Evolutionary conservation across 2,329 filamentous ascomycete species (phyloP).

Genomic region (Lasiodiplodia sp.): DNA sequence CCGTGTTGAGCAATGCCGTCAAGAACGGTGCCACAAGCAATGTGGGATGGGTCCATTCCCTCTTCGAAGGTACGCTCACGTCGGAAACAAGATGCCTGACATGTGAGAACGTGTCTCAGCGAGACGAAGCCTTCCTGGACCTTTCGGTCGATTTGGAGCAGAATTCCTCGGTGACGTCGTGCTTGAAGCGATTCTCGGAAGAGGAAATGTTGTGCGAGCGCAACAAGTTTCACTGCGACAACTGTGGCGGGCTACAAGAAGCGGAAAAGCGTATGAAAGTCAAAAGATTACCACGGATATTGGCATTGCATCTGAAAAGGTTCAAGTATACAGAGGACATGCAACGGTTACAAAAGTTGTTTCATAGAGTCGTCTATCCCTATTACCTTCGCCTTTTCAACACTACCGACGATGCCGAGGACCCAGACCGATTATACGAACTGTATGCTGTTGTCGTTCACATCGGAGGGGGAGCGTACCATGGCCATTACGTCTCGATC

Average conservation of each 20-base stretch:
- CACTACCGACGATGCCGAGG: slow-evolving; percentile 92
- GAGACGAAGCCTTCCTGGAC: slow-evolving; percentile 95
- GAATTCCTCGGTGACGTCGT: slow-evolving; percentile 95
- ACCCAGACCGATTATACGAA: slow-evolving; percentile 93
- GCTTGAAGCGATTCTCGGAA: slow-evolving; percentile 92
- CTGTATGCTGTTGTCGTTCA: slow-evolving; percentile 97
- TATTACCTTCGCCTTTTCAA: slow-evolving; percentile 97
- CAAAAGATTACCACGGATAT: slow-evolving; percentile 87
- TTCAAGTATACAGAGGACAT: slow-evolving; percentile 99
- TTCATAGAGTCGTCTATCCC: slow-evolving; percentile 95
- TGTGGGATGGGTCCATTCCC: slow-evolving; percentile 87
- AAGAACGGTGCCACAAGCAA: slow-evolving; percentile 37
- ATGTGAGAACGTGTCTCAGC: slow-evolving; percentile 92
- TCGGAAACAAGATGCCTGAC: slow-evolving; percentile 97
- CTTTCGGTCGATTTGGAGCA: slow-evolving; percentile 95
- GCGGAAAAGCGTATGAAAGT: slow-evolving; percentile 99
- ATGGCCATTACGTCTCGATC: slow-evolving; percentile 96
- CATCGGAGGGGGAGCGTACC: slow-evolving; percentile 94
- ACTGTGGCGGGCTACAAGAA: slow-evolving; percentile 94
- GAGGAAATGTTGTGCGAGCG: slow-evolving; percentile 98
- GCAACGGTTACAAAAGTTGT: slow-evolving; percentile 91
- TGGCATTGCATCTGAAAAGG: slow-evolving; percentile 91
- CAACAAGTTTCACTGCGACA: slow-evolving; percentile 99
- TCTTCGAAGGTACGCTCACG: slow-evolving; percentile 93
- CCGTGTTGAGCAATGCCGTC: slow-evolving; percentile 15